Evolutionary conservation across 441 rosid species (phyloP), one percentile per base, ranked within the genome.

Genomic region (Euphorbia celastroides): DNA sequence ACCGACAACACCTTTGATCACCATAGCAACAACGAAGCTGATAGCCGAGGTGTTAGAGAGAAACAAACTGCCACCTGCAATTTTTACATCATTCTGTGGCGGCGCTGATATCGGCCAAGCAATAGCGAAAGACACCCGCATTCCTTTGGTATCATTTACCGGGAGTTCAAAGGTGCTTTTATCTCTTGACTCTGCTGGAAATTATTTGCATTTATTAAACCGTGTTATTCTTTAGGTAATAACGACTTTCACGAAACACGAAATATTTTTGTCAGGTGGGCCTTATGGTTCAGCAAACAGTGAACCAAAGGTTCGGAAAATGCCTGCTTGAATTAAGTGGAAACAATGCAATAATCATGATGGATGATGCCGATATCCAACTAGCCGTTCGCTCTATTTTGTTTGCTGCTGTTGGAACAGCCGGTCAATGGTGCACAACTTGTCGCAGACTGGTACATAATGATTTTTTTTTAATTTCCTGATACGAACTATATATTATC

Each of bases 401-500:
- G 56, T 92, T 91, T 77, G 99, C 97, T 65, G 94, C 99, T 41
- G 99, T 92, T 65, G 99, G 99, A 67, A 94, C 98, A 9, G 98
- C 97, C 78, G 98, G 98, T 56, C 99, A 92, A 70, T 89, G 99
- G 70, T 92, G 97, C 86, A 91, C 99, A 70, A 89, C 99, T 61
- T 92, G 97, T 71, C 99, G 98, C 74, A 83, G 99, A 74, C 99
- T 94, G 98, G 98, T 94, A 89, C 25, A 44, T 55, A 22, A 1
- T 44, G 68, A n/a, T n/a, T 20, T 51, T 17, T 34, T 44, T 44
- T 34, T 20, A 50, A 56, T 71, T 67, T 77, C 1, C 17, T 74
- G 68, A 50, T 57, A 66, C 22, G 11, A 66, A 38, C 26, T 58
- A 52, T 51, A 38, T 55, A 48, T 12, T 31, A 52, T 51, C 10